Conservation (phyloP, 495 filamentous ascomycete species). For the Mytilinidion resinicola region DNA sequence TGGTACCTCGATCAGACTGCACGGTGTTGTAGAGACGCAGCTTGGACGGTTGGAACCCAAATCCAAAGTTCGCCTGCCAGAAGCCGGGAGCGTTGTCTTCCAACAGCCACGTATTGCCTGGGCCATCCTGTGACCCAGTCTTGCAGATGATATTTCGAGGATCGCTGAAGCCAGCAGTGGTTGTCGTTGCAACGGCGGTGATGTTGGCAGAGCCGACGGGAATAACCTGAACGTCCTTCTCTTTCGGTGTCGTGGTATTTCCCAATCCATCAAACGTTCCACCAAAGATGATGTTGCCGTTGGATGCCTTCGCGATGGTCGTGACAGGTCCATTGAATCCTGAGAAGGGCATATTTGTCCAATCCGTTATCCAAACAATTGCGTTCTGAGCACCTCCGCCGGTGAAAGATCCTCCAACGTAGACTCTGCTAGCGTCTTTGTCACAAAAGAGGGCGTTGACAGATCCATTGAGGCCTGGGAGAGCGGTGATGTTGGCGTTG, state of each 20-base stretch:
- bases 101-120: conserved; percentile 77
- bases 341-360: conserved; percentile 81
- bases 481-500: conserved; percentile 56
- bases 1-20: conserved; percentile 76
- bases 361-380: conserved; percentile 73
- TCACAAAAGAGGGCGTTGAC: conserved; percentile 82
- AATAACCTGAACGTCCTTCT: conserved; percentile 66
- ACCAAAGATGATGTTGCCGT: conserved; percentile 84
- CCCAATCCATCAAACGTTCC: conserved; percentile 88
- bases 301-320: conserved; percentile 70
- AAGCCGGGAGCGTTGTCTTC: conserved; percentile 71
- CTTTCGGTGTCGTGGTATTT: conserved; percentile 58
- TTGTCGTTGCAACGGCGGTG: conserved; percentile 54
- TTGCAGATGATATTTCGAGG: conserved; percentile 84
- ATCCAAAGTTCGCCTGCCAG: conserved; percentile 78
- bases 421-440: conserved; percentile 71
- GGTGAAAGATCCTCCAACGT: conserved; percentile 81
- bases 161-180: conserved; percentile 61
- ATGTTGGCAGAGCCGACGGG: conserved; percentile 75
- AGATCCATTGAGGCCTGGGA: conserved; percentile 73
- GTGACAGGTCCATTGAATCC: conserved; percentile 93
- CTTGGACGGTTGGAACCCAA: conserved; percentile 77
- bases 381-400: conserved; percentile 80
- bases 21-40: conserved; percentile 87
- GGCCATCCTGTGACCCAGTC: conserved; percentile 49